Conservation (phyloP, 1,139 yeast species). For the Pichia sp. region DNA sequence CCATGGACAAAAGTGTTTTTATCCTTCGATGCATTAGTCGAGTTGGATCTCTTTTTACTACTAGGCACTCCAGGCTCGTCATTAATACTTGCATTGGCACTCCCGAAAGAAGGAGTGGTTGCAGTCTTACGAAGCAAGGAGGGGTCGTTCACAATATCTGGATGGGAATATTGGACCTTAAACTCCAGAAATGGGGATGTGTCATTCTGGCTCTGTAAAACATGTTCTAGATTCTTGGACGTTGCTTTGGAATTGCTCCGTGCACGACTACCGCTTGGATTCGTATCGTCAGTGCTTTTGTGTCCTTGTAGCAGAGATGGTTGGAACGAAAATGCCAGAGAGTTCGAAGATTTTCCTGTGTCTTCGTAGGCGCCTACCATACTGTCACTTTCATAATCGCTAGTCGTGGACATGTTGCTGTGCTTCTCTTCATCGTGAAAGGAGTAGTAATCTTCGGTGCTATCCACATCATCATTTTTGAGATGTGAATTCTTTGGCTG, state of each 20-base stretch:
- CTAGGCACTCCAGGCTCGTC: slow-evolving; percentile 1
- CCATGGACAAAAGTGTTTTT: neutral
- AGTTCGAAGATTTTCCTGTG: slow-evolving; percentile 1
- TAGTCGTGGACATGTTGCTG: neutral
- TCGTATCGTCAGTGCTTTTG: slow-evolving; percentile 4
- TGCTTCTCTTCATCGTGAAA: neutral
- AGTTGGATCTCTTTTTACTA: slow-evolving; percentile 5
- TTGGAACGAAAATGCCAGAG: slow-evolving; percentile 17
- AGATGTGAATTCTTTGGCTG: neutral
- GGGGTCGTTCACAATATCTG: slow-evolving; percentile 9
- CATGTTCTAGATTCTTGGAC: neutral
- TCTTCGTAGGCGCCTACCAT: neutral
- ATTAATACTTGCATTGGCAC: slow-evolving; percentile 11
- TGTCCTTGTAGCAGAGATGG: slow-evolving; percentile 15
- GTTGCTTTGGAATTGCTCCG: neutral
- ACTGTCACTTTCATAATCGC: slow-evolving; percentile 2
- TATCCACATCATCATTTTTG: neutral
- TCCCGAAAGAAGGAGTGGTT: slow-evolving; percentile 4
- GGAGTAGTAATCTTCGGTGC: neutral
- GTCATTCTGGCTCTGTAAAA: neutral
- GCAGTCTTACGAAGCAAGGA: slow-evolving; percentile 11
- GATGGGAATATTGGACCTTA: slow-evolving; percentile 7
- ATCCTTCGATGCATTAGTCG: neutral
- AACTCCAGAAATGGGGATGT: slow-evolving; percentile 1
- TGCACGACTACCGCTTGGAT: neutral